Base-by-base conservation (phyloP, 2,329 filamentous ascomycete species). In the Colletotrichum sp. region DNA sequence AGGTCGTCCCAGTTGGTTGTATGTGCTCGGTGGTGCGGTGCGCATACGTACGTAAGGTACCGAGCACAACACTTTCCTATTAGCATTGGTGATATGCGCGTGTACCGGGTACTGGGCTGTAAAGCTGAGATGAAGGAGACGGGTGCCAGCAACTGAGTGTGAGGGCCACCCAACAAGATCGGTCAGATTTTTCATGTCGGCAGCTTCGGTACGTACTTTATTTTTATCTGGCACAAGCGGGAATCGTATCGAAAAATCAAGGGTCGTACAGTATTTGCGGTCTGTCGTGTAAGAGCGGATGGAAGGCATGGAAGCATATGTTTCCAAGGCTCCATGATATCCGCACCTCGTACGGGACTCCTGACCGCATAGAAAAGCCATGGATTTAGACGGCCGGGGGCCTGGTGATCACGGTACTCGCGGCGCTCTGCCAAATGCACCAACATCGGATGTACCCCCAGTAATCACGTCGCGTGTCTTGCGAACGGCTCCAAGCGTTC, bases 401-500 rank as follows among this genome's bases (percentile, higher is more conserved):
- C 34, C 32, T 30, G 26, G 24, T 59, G 26, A 59, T 59, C 24
- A 30, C 13, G 32, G 32, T 64, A 64, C 32, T 39, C 30, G 34
- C n/a, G 10, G 7, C 30, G 12, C 32, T 26, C 21, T 64, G n/a
- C 18, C 18, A 64, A 16, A 26, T 15, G 24, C 30, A 39, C 34
- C 61, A 64, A 24, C 32, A 24, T 24, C 61, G 21, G 18, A 64
- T 34, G 61, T 64, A 64, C 30, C 61, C 12, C 13, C 16, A 28
- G 59, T 43, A 72, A 39, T 59, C 24, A 30, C 36, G 66, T 73
- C 67, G 67, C 39, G 59, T 59, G 48, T 57, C 61, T 65, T 57
- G 28, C 26, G 67, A 72, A 66, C 67, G 72, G 67, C 67, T 52
- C 55, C 61, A 32, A 71, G 59, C 67, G 67, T 67, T 63, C 61